Conservation (phyloP, 108 stramenopile species). For the Fistulifera pelliculosa region DNA sequence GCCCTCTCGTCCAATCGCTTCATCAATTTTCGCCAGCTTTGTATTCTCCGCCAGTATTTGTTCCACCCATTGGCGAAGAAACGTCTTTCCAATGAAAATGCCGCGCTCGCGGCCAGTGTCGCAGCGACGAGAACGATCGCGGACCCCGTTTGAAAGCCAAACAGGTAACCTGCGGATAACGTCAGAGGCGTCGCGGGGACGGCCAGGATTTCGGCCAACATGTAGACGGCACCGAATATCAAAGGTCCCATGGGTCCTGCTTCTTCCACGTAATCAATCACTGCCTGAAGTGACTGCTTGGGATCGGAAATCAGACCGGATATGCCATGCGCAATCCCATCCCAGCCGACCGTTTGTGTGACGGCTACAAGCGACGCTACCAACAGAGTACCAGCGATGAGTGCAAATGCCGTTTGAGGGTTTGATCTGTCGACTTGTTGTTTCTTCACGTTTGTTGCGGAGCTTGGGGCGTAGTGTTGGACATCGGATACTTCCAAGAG, state of each 20-base stretch:
- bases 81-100: conserved; percentile 56
- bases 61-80: conserved; percentile 51
- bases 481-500: too few species aligned
- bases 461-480: too few species aligned
- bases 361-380: too few species aligned
- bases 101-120: conserved; percentile 44
- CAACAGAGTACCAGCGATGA: too few species aligned
- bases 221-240: conserved; percentile 23
- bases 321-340: too few species aligned
- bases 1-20: conserved; percentile 60
- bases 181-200: conserved; percentile 70
- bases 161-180: conserved; percentile 69
- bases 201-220: conserved; percentile 62
- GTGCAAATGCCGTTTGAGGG: too few species aligned
- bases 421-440: too few species aligned
- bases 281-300: not conserved
- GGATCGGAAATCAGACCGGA: not conserved
- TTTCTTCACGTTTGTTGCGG: too few species aligned
- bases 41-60: conserved; percentile 27
- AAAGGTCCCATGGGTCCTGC: conserved; percentile 13
- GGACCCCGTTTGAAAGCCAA: conserved; percentile 58
- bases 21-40: conserved; percentile 52
- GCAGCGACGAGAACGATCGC: conserved; percentile 51
- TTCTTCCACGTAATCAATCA: conserved; percentile 1
- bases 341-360: too few species aligned